Evolutionary conservation across 2,329 filamentous ascomycete species (phyloP).

Genomic region (Cercospora zeae-maydis): DNA sequence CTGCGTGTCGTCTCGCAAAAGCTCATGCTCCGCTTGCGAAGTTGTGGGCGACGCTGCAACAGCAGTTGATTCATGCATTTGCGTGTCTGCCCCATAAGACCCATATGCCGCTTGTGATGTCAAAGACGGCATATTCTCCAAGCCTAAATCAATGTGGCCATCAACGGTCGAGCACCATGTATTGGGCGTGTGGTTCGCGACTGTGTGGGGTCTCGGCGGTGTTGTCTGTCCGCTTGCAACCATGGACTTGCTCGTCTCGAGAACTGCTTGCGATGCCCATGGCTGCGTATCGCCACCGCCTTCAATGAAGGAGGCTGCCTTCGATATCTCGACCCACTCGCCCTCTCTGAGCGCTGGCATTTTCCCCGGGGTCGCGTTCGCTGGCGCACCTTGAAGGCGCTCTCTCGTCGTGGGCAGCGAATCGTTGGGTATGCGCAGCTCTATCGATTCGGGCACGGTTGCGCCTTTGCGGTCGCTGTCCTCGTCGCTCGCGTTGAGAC

Average conservation of each 20-base stretch:
- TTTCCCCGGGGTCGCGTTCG: constrained; percentile 23
- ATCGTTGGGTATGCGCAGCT: constrained; percentile 14
- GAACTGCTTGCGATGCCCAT: constrained; percentile 41
- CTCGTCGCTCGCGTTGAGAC: not conserved
- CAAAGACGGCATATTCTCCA: constrained; percentile 15
- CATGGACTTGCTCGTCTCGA: constrained; percentile 41
- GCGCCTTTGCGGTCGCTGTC: constrained; percentile 7
- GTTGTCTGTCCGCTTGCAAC: constrained; percentile 8
- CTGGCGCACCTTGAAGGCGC: constrained; percentile 23
- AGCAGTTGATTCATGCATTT: not conserved
- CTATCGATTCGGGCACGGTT: constrained; percentile 23
- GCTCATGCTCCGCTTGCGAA: constrained; percentile 27
- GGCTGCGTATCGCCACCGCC: constrained; percentile 47
- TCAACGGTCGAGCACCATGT: constrained; percentile 19
- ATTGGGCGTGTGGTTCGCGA: constrained; percentile 18
- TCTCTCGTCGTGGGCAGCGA: constrained; percentile 11
- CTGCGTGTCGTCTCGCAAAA: constrained; percentile 16
- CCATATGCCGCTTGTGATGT: constrained; percentile 7
- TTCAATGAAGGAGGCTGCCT: constrained; percentile 37
- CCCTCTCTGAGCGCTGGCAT: constrained; percentile 25
- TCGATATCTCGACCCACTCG: not conserved
- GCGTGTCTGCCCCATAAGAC: not conserved
- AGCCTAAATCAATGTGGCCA: constrained; percentile 9
- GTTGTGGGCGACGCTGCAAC: constrained; percentile 17
- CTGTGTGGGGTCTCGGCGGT: constrained; percentile 5